Conservation (phyloP, 208 protist species). For the Acanthamoeba castellanii region DNA sequence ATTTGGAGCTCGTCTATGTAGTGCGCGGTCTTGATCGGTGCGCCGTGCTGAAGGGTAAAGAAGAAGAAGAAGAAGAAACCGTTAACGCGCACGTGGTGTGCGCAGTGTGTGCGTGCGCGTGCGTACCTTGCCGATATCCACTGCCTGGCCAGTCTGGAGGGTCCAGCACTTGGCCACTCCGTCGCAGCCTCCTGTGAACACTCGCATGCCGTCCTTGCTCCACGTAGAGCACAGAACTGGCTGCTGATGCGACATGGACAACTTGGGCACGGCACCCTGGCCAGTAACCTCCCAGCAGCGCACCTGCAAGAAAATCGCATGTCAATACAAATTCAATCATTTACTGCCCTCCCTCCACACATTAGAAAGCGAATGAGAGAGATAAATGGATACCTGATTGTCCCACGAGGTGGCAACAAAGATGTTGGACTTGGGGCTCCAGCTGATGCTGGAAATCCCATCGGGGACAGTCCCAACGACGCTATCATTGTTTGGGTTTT, state of each 20-base stretch:
- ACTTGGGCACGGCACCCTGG: constrained; percentile 65
- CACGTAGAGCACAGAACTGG: constrained; percentile 80
- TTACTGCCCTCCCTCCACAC: no score
- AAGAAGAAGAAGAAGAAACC: not conserved
- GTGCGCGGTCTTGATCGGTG: constrained; percentile 78
- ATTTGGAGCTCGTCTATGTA: constrained; percentile 78
- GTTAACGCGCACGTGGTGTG: no score
- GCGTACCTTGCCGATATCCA: constrained; percentile 72
- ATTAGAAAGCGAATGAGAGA: no score
- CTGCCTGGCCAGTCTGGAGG: constrained; percentile 72
- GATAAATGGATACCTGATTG: constrained; percentile 15
- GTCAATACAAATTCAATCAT: not conserved
- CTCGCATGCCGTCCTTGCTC: constrained; percentile 79
- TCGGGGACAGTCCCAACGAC: constrained; percentile 75
- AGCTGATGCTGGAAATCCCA: constrained; percentile 82
- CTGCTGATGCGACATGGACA: constrained; percentile 67
- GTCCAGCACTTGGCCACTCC: constrained; percentile 81
- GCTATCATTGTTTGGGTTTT: constrained; percentile 76
- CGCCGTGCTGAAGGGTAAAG: constrained; percentile 73
- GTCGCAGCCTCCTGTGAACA: constrained; percentile 81
- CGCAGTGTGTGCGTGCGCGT: not conserved
- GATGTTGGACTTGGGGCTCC: constrained; percentile 76
- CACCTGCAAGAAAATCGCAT: constrained; percentile 11
- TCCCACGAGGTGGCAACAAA: constrained; percentile 85
- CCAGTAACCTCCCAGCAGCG: constrained; percentile 82